Conservation (phyloP, 2,329 filamentous ascomycete species). For the Fusarium anthophilum region DNA sequence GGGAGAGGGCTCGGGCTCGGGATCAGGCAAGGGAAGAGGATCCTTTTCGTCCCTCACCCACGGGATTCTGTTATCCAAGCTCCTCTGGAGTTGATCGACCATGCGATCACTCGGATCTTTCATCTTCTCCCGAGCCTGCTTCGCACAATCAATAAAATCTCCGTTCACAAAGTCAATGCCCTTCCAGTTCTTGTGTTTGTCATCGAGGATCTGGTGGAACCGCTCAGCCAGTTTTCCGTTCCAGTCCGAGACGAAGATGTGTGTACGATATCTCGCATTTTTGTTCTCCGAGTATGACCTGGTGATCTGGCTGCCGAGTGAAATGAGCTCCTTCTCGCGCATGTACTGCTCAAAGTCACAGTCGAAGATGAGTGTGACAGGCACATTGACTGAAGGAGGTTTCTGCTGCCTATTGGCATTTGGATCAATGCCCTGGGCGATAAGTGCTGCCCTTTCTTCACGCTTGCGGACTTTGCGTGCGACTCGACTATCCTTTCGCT, state of each 20-base stretch:
- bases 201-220: conserved; percentile 78
- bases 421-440: conserved; percentile 59
- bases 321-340: conserved; percentile 85
- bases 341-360: conserved; percentile 93
- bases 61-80: conserved; percentile 42
- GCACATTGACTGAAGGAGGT: conserved; percentile 64
- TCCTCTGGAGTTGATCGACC: conserved; percentile 64
- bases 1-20: conserved; percentile 46
- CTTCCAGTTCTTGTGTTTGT: conserved; percentile 82
- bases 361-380: conserved; percentile 85
- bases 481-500: conserved; percentile 65
- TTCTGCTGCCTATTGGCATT: conserved; percentile 47
- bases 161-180: conserved; percentile 77
- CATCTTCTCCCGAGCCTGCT: conserved; percentile 76
- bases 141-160: conserved; percentile 77
- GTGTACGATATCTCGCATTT: conserved; percentile 70
- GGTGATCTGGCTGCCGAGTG: conserved; percentile 84
- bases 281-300: conserved; percentile 90
- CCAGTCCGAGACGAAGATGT: conserved; percentile 83
- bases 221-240: conserved; percentile 77
- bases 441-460: conserved; percentile 58
- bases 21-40: conserved; percentile 47
- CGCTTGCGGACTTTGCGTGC: conserved; percentile 59
- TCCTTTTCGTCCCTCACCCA: conserved; percentile 47
- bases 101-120: conserved; percentile 62